Conservation (phyloP, 2,329 filamentous ascomycete genomes). For the Emericellopsis atlantica region DNA sequence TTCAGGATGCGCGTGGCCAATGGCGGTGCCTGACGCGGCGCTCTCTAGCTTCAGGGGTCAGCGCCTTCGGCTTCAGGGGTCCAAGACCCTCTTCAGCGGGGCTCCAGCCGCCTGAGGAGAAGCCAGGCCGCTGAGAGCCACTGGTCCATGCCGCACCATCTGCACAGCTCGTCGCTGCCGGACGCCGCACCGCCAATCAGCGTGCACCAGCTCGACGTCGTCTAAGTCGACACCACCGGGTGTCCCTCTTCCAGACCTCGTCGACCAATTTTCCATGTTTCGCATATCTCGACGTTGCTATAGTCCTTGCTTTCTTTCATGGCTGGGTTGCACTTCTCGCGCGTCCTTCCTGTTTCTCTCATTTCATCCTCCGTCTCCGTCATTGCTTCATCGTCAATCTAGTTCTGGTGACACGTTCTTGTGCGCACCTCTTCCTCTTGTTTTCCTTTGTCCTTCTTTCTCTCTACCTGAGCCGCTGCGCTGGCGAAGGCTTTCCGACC, state of each 20-base stretch:
- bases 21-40: not conserved
- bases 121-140: not conserved
- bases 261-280: not conserved
- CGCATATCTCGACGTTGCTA: constrained; percentile 4
- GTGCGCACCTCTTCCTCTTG: constrained; percentile 9
- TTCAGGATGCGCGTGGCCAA: not conserved
- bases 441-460: constrained; percentile 7
- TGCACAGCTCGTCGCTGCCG: too few species aligned
- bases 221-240: constrained; percentile 2
- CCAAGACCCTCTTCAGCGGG: too few species aligned
- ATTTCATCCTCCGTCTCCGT: constrained; percentile 9
- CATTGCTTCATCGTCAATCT: not conserved
- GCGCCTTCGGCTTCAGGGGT: too few species aligned
- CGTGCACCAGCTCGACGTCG: not conserved
- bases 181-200: not conserved
- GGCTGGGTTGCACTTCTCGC: not conserved
- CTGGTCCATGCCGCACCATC: not conserved
- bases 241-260: constrained; percentile 1
- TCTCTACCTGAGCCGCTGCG: constrained; percentile 4
- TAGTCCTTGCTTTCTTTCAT: not conserved
- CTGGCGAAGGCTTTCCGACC: constrained; percentile 2
- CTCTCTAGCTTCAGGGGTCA: not conserved
- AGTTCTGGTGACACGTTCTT: not conserved
- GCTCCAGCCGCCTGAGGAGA: not conserved
- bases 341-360: constrained; percentile 7